Conservation (phyloP, 2,329 filamentous ascomycete species). For the Fusarium praegraminearum region DNA sequence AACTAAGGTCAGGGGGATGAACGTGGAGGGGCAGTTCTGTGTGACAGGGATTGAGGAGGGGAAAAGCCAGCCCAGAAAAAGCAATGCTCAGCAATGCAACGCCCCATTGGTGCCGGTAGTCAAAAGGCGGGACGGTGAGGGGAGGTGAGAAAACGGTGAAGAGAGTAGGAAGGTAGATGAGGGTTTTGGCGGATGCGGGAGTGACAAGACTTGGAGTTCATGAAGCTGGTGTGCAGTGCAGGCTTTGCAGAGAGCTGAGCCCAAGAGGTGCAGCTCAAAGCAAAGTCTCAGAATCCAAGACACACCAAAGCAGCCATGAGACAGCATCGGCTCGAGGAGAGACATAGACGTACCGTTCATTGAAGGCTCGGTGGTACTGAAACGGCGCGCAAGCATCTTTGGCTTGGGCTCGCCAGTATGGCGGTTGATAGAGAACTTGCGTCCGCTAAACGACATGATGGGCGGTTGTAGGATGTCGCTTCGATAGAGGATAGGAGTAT, state of each 20-base stretch:
- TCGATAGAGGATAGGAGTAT: conserved; percentile 1
- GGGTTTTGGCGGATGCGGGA: conserved; percentile 11
- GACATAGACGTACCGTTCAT: conserved; percentile 60
- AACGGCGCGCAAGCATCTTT: conserved; percentile 60
- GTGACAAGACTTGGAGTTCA: background rate
- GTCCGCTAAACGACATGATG: conserved; percentile 63
- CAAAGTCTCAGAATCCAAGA: background rate
- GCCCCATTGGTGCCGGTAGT: conserved; percentile 32
- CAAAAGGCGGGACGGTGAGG: conserved; percentile 41
- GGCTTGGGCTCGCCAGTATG: conserved; percentile 71
- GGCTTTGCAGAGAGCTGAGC: background rate
- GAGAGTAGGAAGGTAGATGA: conserved; percentile 6
- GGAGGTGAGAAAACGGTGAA: conserved; percentile 38
- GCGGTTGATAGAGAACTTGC: conserved; percentile 76
- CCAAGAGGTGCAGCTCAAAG: background rate
- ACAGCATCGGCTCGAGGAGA: background rate
- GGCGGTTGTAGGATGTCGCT: conserved; percentile 14
- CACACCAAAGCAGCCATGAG: background rate
- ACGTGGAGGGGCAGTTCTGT: conserved; percentile 28
- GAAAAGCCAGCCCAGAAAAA: conserved; percentile 1
- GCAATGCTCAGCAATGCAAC: conserved; percentile 7
- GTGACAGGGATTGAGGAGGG: conserved; percentile 29
- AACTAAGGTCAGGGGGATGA: conserved; percentile 3
- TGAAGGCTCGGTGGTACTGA: conserved; percentile 69
- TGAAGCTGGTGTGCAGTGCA: background rate